Percentiles rank a stretch among this genome's conserved stretches.
Evolutionary conservation across 768 basidiomycete species (phyloP).

Genomic region (Russula sp.): DNA sequence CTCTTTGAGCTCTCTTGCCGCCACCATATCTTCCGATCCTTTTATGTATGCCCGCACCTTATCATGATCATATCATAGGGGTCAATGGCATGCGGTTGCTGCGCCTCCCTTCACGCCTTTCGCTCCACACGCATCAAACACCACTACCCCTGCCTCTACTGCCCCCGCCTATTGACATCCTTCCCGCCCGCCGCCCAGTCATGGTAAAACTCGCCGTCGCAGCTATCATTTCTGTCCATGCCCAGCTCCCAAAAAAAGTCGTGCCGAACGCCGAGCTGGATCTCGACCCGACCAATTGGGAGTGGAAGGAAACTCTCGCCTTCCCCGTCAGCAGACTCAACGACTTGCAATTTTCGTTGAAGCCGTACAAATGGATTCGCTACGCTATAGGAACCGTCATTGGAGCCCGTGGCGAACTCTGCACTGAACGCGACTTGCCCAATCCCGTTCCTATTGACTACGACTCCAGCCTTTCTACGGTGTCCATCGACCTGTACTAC

Average conservation of each 20-base stretch:
- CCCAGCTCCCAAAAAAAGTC: neutral
- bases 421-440: neutral
- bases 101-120: neutral
- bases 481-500: neutral
- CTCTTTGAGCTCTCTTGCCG: too few species aligned
- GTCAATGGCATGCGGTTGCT: neutral
- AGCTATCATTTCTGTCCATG: neutral
- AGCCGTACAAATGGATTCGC: conserved; percentile 2
- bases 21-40: too few species aligned
- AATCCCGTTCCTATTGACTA: neutral
- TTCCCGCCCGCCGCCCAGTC: too few species aligned
- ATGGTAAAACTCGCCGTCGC: too few species aligned
- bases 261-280: neutral
- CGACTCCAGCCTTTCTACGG: neutral
- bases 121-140: too few species aligned
- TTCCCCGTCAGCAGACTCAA: neutral
- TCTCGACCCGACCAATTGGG: neutral
- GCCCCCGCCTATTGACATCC: too few species aligned
- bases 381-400: neutral
- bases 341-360: neutral
- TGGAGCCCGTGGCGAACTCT: neutral
- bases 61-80: too few species aligned
- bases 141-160: too few species aligned
- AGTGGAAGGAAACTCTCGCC: neutral
- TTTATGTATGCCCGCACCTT: too few species aligned